Evolutionary conservation across 768 basidiomycete genomes (phyloP).

Genomic region (Boletellus ananas): DNA sequence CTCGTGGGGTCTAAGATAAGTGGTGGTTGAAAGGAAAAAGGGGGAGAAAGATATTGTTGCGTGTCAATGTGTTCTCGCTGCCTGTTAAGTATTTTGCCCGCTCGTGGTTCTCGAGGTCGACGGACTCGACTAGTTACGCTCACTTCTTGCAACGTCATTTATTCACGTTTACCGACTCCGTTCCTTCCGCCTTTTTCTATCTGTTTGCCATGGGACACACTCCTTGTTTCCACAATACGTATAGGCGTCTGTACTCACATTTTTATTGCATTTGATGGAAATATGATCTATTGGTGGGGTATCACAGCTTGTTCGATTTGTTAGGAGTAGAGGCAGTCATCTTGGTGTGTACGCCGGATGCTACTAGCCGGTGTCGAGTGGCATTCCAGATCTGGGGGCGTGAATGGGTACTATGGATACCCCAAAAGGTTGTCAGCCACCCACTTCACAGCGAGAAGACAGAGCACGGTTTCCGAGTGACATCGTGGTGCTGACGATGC

Average conservation of each 20-base stretch:
- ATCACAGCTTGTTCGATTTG: constrained; percentile 18
- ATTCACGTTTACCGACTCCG: constrained; percentile 1
- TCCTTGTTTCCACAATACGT: not conserved
- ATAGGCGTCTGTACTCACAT: constrained; percentile 11
- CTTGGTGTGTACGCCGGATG: constrained; percentile 53
- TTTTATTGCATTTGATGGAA: constrained; percentile 4
- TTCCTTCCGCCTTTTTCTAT: constrained; percentile 1
- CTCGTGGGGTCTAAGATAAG: not conserved
- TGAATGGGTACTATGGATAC: not conserved
- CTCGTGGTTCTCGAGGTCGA: constrained; percentile 6
- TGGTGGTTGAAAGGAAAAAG: not conserved
- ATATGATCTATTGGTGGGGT: constrained; percentile 7
- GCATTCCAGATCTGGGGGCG: constrained; percentile 51
- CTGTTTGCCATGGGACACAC: constrained; percentile 3
- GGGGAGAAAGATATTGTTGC: not conserved
- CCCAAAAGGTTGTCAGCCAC: not conserved
- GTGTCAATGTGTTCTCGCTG: not conserved
- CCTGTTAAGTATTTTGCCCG: not conserved
- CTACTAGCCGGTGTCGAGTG: constrained; percentile 48
- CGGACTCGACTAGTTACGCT: constrained; percentile 18
- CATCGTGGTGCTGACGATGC: constrained; percentile 51
- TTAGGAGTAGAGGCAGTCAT: constrained; percentile 42
- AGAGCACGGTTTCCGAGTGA: constrained; percentile 44
- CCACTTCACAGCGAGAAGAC: constrained; percentile 50
- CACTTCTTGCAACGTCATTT: constrained; percentile 14